Base-by-base conservation (phyloP, 768 basidiomycete genomes). In the Phaffia australis region DNA sequence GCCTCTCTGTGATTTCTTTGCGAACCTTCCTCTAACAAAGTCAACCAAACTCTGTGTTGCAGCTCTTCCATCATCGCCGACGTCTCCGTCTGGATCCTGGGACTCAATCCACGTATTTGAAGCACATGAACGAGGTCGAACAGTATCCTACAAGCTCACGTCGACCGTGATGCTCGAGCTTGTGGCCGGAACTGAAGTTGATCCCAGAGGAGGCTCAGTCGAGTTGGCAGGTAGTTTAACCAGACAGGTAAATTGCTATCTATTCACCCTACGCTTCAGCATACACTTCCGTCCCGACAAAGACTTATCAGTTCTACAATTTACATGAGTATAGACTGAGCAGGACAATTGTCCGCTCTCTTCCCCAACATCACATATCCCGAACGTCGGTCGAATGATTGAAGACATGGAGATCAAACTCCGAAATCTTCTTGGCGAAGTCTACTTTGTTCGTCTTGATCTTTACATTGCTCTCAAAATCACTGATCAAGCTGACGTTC, bases 381-480 rank as follows among this genome's bases (percentile, higher is more conserved):
- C 84, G 52, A 98, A 98, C 76, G 86, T 87, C n/a, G 95, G 95
- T 5, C 83, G 82, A 71, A 87, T 97, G 85, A 86, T 99, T 70
- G 95, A 99, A 77, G 95, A 98, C 70, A 93, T 94, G 89, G 95
- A 99, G 78, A 90, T 93, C 76, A 98, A 98, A 80, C 92, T 98
- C 90, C 83, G 95, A 49, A 95, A 95, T 76, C 79, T 91, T 64
- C 80, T 99, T 57, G 52, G 23, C 5, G 73, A 75, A 63, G 72
- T 74, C 14, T 74, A 72, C 69, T 72, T 75, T 16, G 68, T 66
- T 14, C 72, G 71, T 70, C 35, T n/a, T 15, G 15, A n/a, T 21
- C 18, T 23, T 52, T 66, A 54, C 51, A 23, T 29, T 57, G 30
- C 15, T 23, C 35, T 21, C 51, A 32, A 16, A 6, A 18, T 11